Evolutionary conservation across 2,329 filamentous ascomycete species (phyloP).

Genomic region (Hymenoscyphus fructigenus): DNA sequence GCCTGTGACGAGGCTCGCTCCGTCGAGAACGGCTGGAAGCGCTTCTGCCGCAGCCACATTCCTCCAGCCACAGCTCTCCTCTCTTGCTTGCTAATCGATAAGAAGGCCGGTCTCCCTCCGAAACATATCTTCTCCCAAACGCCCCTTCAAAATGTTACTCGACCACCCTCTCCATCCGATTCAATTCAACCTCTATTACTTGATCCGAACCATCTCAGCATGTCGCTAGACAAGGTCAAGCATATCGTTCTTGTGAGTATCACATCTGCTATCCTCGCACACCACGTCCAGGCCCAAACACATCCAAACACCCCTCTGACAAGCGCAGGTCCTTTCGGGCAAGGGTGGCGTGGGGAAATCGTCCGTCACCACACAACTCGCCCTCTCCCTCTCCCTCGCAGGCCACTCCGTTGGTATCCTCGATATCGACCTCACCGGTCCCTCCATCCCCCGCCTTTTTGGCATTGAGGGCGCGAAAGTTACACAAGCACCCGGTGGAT

Average conservation of each 20-base stretch:
- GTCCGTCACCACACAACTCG: constrained; percentile 94
- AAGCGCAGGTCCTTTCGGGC: constrained; percentile 71
- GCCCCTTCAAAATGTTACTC: neutral
- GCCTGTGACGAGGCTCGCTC: neutral
- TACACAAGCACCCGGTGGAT: constrained; percentile 85
- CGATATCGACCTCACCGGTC: constrained; percentile 93
- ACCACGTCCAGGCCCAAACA: neutral
- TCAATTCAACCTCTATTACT: neutral
- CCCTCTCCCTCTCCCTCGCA: constrained; percentile 79
- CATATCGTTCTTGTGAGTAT: constrained; percentile 70
- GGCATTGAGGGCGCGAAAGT: constrained; percentile 87
- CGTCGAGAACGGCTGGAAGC: neutral
- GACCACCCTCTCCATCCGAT: neutral
- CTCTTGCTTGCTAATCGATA: constrained; percentile 34
- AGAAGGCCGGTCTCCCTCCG: constrained; percentile 17
- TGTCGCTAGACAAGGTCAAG: constrained; percentile 70
- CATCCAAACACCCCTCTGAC: constrained; percentile 17
- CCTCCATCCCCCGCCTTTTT: constrained; percentile 93
- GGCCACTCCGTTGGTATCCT: constrained; percentile 92
- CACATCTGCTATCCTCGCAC: neutral
- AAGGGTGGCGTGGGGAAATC: constrained; percentile 99
- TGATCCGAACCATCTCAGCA: constrained; percentile 37
- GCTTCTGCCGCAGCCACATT: neutral
- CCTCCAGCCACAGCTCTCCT: neutral
- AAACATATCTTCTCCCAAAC: neutral